Evolutionary conservation across 169 alveolate genomes (phyloP).

Genomic region (Plasmodium falciparum): DNA sequence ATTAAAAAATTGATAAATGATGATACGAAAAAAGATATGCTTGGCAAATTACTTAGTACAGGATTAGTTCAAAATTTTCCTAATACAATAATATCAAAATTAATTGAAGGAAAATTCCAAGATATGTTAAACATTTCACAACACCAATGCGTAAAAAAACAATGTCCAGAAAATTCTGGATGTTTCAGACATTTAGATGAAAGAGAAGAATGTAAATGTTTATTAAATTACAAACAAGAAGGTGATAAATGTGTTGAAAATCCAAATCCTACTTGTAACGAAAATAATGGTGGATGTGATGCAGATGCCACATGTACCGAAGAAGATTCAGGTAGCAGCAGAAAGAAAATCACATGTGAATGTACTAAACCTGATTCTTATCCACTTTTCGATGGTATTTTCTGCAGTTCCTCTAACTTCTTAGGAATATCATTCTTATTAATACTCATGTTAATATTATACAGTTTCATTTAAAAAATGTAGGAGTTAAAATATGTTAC

Average conservation of each 20-base stretch:
- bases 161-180: slow-evolving; percentile 31
- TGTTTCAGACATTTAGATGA: slow-evolving; percentile 45
- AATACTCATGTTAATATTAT: slow-evolving; percentile 11
- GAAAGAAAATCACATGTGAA: slow-evolving; percentile 17
- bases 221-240: slow-evolving; percentile 20
- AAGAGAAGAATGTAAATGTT: slow-evolving; percentile 56
- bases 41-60: neutral
- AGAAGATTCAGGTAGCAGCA: neutral
- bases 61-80: neutral
- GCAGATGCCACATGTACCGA: slow-evolving; percentile 12
- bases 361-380: slow-evolving; percentile 19
- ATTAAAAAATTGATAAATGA: too few species aligned
- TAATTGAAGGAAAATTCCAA: neutral
- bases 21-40: neutral
- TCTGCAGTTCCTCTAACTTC: slow-evolving; percentile 69
- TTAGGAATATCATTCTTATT: slow-evolving; percentile 40
- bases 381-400: slow-evolving; percentile 27
- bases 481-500: too few species aligned
- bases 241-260: slow-evolving; percentile 23
- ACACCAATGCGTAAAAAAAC: slow-evolving; percentile 23
- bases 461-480: slow-evolving; percentile 7
- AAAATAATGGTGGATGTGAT: slow-evolving; percentile 70
- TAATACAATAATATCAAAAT: slow-evolving; percentile 5
- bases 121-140: neutral
- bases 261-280: slow-evolving; percentile 24